Evolutionary conservation across 495 filamentous ascomycete species (phyloP), one percentile per base, ranked within the genome.

Genomic region (Elasticomyces elasticus): DNA sequence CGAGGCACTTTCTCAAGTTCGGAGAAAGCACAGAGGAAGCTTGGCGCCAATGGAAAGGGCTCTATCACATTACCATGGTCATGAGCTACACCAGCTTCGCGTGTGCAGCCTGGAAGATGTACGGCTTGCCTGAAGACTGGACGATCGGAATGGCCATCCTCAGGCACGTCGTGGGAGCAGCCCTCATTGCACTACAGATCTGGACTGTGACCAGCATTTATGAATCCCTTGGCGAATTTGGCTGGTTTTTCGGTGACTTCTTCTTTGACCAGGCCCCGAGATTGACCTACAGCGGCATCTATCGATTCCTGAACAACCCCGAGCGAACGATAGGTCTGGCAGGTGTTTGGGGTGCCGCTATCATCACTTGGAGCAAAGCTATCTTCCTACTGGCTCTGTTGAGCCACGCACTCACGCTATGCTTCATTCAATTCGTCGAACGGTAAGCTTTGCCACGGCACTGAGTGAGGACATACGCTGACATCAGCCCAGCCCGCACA

Each of bases 211-310:
- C 86, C 55, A 95, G 89, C 67, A 94, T 97, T 55, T 94, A 96
- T 69, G 89, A 95, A 15, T 95, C 91, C 5, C 82, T 97, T 1
- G 91, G 91, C 40, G 92, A 98, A 65, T 97, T 96, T 65, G 94
- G 94, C 59, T 98, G 94, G 92, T 98, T 97, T 75, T 98, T 88
- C 63, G 92, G 92, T 12, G 92, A 98, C 67, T 98, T 98, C 74
- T 89, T 89, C 73, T 96, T 95, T 71, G 89, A 94, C 59, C 77
- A 83, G 47, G 79, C 81, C 10, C 83, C 80, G 20, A 94, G 94
- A 62, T 77, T 97, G 45, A 97, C 87, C 20, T 98, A 97, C 72
- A 87, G 83, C 58, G 94, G 92, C 48, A 98, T 98, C 62, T 98
- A 98, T 66, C 89, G 92, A 54, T 98, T 87, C 71, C 73, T 98